phyloP scores from a whole-genome alignment of 164 flowering plant genomes.

The Platanus orientalis region DNA sequence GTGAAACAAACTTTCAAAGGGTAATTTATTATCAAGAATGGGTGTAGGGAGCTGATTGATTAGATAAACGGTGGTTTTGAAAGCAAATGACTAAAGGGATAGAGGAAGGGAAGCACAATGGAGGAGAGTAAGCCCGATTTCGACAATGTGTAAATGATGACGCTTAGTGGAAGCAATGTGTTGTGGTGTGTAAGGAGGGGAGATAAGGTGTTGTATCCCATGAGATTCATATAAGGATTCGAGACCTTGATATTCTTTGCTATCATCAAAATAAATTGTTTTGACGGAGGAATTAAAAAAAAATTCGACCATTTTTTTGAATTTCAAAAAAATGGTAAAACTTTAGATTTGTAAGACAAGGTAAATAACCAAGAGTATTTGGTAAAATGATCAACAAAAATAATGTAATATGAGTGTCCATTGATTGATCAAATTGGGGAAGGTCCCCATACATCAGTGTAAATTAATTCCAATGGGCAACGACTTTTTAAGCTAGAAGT shows the following conservation, averaged over 20 bases:
- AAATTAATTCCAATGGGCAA: neutral
- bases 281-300: neutral
- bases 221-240: too few species aligned
- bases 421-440: neutral
- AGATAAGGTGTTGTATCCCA: neutral
- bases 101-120: neutral
- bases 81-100: conserved; percentile 7
- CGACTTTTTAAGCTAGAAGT: neutral
- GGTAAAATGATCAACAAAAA: neutral
- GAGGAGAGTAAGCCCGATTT: neutral
- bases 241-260: neutral
- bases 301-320: neutral
- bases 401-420: neutral
- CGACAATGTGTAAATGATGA: neutral
- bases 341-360: neutral
- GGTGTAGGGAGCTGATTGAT: conserved; percentile 7
- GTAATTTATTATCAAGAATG: neutral
- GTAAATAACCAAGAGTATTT: neutral
- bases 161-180: neutral
- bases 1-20: neutral
- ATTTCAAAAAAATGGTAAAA: neutral
- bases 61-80: neutral
- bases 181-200: neutral
- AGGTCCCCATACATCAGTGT: neutral
- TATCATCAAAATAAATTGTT: neutral